phyloP scores from a whole-genome alignment of 768 basidiomycete species.

The Pulveroboletus sp. region DNA sequence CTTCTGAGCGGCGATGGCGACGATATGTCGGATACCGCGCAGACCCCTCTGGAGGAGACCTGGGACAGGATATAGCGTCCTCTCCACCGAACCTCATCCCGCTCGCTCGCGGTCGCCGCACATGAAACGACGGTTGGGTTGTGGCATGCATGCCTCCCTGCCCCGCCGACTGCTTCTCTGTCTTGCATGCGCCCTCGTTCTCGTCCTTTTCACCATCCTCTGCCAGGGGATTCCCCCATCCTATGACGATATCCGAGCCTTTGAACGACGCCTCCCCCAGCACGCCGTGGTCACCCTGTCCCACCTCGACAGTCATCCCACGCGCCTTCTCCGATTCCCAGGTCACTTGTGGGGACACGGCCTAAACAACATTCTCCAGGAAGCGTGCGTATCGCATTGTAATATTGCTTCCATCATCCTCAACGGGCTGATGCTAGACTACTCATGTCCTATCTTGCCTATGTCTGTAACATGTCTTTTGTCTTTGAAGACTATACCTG shows the following conservation, averaged over 20 bases:
- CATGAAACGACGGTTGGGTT: conserved; percentile 12
- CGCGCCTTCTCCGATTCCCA: conserved; percentile 45
- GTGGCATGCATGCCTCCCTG: conserved; percentile 11
- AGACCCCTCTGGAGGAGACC: background rate
- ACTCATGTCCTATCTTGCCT: conserved; percentile 49
- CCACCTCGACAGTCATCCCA: background rate
- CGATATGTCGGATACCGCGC: background rate
- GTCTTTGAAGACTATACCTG: conserved; percentile 63
- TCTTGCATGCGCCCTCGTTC: conserved; percentile 16
- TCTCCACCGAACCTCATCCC: conserved; percentile 9
- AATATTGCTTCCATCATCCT: background rate
- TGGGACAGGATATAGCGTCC: conserved; percentile 5
- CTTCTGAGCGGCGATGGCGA: background rate
- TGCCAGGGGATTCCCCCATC: conserved; percentile 37
- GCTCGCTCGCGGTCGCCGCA: background rate
- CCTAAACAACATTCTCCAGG: conserved; percentile 58
- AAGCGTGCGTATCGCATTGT: conserved; percentile 40
- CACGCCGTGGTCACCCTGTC: conserved; percentile 27
- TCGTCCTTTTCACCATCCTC: conserved; percentile 29
- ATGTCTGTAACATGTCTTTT: conserved; percentile 45
- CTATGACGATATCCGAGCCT: conserved; percentile 34
- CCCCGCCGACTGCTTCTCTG: conserved; percentile 27
- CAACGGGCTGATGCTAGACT: conserved; percentile 29
- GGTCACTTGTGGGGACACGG: conserved; percentile 58
- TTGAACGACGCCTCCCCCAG: conserved; percentile 36